Base-by-base conservation (phyloP, 129 eudicot genomes). In the Saussurea involucrata region DNA sequence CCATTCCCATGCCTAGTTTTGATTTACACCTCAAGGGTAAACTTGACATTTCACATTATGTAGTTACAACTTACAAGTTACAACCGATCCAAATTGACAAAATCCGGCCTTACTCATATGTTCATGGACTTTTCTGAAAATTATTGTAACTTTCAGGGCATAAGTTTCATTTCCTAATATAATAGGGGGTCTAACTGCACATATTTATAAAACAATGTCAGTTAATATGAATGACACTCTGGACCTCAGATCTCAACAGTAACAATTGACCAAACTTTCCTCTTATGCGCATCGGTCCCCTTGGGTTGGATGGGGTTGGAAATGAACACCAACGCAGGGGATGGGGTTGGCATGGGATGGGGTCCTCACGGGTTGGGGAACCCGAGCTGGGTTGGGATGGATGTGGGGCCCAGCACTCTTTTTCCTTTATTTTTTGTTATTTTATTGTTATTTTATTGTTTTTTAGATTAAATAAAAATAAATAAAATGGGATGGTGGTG, bases 201-300 rank as follows among this genome's bases (percentile, higher is more conserved):
- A 9, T 21, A 2, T 60, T 60, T 8, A 60, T 60, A 60, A 21
- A 60, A 21, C 28, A 60, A 11, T 18, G 76, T 66, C 27, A 72
- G 74, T 77, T 20, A 68, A 70, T 75, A 46, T 63, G 73, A 63
- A 63, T 69, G 81, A 75, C 80, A 32, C 74, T 68, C 72, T 78
- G 78, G 76, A 63, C 84, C 87, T 68, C 87, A 65, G 87, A 83
- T 83, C 87, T 83, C 87, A 83, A 71, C 76, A 83, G 64, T 24
- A 69, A 37, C 31, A n/a, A 28, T 22, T 66, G 40, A 32, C 24
- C 74, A 28, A 71, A 78, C 42, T 74, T 40, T 57, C 29, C 34
- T 75, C 69, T 72, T 53, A 77, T n/a, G n/a, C n/a, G n/a, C n/a
- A n/a, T n/a, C n/a, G n/a, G n/a, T n/a, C n/a, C n/a, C n/a, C n/a